phyloP scores from a whole-genome alignment of 2,329 filamentous ascomycete species.

The Aspergillus puulaauensis region DNA sequence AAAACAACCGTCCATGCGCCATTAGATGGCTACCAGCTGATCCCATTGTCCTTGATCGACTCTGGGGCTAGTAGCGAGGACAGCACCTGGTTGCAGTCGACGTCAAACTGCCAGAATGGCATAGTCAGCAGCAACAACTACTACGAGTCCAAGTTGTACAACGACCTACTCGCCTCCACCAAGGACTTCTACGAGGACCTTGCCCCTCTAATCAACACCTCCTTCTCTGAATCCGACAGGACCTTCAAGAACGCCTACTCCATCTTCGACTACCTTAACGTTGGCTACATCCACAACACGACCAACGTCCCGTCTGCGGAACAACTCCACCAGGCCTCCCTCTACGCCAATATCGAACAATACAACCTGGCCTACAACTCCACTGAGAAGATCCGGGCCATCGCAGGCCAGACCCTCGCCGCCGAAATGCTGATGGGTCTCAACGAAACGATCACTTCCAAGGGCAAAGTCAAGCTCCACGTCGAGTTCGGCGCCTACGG shows the following conservation, averaged over 20 bases:
- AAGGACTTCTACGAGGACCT: conserved; percentile 55
- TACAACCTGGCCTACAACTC: conserved; percentile 80
- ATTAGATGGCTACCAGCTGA: conserved; percentile 78
- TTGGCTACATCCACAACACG: conserved; percentile 62
- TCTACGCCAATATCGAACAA: conserved; percentile 77
- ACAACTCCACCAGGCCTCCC: conserved; percentile 63
- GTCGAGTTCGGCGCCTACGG: conserved; percentile 64
- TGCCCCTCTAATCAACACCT: conserved; percentile 52
- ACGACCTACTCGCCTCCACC: conserved; percentile 48
- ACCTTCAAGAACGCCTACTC: conserved; percentile 64
- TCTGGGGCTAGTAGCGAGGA: conserved; percentile 61
- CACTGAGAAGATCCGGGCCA: conserved; percentile 47
- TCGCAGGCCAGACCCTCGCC: conserved; percentile 63
- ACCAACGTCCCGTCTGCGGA: conserved; percentile 56
- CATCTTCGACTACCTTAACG: conserved; percentile 66
- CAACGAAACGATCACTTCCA: conserved; percentile 39
- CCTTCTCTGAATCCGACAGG: conserved; percentile 50
- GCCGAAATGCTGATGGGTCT: conserved; percentile 57
- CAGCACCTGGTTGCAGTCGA: conserved; percentile 58
- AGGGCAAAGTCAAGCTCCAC: conserved; percentile 42
- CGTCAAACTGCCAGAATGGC: conserved; percentile 56
- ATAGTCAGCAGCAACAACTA: conserved; percentile 60
- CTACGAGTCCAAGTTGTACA: conserved; percentile 54
- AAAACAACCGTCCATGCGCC: conserved; percentile 66
- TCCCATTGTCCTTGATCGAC: conserved; percentile 66